phyloP scores from a whole-genome alignment of 2,329 filamentous ascomycete genomes.

The Trichoderma pleuroti region DNA sequence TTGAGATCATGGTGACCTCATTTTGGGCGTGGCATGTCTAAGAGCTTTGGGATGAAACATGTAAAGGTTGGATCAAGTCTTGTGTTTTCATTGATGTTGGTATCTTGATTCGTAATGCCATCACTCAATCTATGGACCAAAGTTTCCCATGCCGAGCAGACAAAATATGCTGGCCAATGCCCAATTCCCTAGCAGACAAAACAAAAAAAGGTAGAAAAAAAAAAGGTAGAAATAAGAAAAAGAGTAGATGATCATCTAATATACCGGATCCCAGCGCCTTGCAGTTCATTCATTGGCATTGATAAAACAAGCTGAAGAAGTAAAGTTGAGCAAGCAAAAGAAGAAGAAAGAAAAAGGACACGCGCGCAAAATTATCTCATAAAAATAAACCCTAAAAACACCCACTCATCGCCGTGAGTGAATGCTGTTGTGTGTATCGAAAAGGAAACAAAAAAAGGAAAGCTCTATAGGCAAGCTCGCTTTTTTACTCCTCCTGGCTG shows the following conservation, averaged over 20 bases:
- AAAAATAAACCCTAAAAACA: background rate
- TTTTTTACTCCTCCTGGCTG: conserved; percentile 42
- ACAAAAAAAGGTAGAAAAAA: background rate
- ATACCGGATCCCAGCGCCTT: conserved; percentile 20
- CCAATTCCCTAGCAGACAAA: background rate
- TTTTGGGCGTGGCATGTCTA: background rate
- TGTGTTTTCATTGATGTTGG: conserved; percentile 8
- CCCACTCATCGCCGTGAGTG: conserved; percentile 14
- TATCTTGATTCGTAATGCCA: conserved; percentile 10
- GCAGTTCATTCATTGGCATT: background rate
- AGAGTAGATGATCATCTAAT: conserved; percentile 16
- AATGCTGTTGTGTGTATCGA: background rate
- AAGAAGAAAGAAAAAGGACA: background rate
- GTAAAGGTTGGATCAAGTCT: background rate
- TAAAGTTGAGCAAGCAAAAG: background rate
- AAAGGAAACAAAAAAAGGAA: background rate
- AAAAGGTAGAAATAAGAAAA: background rate
- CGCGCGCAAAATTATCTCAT: background rate
- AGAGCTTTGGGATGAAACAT: background rate
- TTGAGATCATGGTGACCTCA: conserved; percentile 10
- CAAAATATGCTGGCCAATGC: background rate
- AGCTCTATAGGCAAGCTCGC: conserved; percentile 9
- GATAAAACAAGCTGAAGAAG: conserved; percentile 11
- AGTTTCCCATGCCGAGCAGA: background rate
- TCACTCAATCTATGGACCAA: conserved; percentile 19